These are phyloP conservation scores for Aureobasidium sp. DNA, from an alignment of 2,329 filamentous ascomycete species.

Conservation along the genomic window DNA sequence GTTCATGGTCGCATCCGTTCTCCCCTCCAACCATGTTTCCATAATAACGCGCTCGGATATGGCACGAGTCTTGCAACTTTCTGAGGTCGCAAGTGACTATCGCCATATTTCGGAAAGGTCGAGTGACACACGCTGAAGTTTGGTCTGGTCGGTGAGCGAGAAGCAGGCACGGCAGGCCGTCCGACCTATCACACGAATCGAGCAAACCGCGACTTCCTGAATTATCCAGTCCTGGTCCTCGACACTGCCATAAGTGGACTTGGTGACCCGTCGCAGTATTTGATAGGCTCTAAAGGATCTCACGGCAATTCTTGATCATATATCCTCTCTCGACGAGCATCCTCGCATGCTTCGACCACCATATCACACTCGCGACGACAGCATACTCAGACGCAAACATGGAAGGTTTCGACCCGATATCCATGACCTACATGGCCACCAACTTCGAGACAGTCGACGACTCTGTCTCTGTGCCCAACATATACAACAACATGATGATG, in stretches of 20 bases:
- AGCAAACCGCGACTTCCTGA: constrained; percentile 6
- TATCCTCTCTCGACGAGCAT: background rate
- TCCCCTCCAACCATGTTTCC: background rate
- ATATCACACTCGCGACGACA: background rate
- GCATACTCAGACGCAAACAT: constrained; percentile 26
- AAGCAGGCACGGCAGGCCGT: background rate
- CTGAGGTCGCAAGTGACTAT: background rate
- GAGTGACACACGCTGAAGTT: constrained; percentile 8
- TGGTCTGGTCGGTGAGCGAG: background rate
- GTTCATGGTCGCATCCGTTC: background rate
- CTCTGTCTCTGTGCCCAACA: constrained; percentile 41
- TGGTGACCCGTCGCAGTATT: background rate
- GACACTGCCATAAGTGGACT: background rate
- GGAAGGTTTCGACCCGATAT: constrained; percentile 54
- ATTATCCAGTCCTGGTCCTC: background rate
- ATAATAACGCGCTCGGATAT: constrained; percentile 3
- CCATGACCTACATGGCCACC: constrained; percentile 56
- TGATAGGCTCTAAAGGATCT: background rate
- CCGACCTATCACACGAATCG: constrained; percentile 7
- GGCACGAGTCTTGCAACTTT: background rate
- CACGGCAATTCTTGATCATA: background rate
- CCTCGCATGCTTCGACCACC: background rate
- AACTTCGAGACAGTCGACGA: constrained; percentile 46
- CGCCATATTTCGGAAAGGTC: background rate
- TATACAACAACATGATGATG: constrained; percentile 39